Conservation (phyloP, 2,329 filamentous ascomycete species). For the Teratosphaeria gauchensis region DNA sequence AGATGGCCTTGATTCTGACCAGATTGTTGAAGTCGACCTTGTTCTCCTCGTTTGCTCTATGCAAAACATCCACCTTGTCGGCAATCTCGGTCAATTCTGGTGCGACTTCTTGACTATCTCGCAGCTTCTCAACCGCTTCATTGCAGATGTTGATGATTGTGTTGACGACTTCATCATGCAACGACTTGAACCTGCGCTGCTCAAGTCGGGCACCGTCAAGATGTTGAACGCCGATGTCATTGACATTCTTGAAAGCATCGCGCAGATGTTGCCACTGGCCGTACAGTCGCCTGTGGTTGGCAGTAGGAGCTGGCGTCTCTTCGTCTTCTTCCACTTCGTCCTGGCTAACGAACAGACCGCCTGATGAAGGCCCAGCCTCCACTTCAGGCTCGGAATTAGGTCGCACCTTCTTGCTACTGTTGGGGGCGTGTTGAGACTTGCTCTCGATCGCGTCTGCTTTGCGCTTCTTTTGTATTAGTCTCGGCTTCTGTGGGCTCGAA, state of each 20-base stretch:
- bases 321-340: neutral
- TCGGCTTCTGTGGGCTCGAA: neutral
- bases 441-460: neutral
- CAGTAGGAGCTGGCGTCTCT: neutral
- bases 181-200: neutral
- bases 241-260: neutral
- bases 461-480: neutral
- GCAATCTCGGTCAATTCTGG: slow-evolving; percentile 2
- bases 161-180: slow-evolving; percentile 1
- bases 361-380: neutral
- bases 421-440: neutral
- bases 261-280: slow-evolving; percentile 4
- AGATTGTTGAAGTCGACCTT: slow-evolving; percentile 3
- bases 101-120: neutral
- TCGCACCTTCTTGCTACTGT: neutral
- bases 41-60: slow-evolving; percentile 1
- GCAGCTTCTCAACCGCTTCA: neutral
- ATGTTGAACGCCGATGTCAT: slow-evolving; percentile 3
- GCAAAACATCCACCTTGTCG: slow-evolving; percentile 4
- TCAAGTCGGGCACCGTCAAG: neutral
- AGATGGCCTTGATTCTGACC: slow-evolving; percentile 15
- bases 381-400: neutral
- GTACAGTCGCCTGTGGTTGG: neutral
- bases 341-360: neutral
- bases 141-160: slow-evolving; percentile 2